These are phyloP conservation scores for Hansenula anomala DNA, from an alignment of 1,139 yeast species.

Conservation along the genomic window DNA sequence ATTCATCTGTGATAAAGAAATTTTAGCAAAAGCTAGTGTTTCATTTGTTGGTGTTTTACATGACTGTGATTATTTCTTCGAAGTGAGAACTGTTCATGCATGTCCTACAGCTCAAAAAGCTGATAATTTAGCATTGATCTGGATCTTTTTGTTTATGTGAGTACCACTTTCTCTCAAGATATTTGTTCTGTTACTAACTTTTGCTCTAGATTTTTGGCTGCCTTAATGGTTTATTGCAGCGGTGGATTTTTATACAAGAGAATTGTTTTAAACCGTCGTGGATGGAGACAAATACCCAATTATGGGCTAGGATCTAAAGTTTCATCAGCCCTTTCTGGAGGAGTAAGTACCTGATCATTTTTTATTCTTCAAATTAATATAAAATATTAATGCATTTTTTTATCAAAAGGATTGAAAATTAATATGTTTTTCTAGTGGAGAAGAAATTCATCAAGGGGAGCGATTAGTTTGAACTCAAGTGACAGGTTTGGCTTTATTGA, in stretches of 20 bases:
- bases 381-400: slow-evolving; percentile 3
- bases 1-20: slow-evolving; percentile 77
- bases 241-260: slow-evolving; percentile 48
- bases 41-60: slow-evolving; percentile 67
- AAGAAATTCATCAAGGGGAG: slow-evolving; percentile 8
- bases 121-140: slow-evolving; percentile 51
- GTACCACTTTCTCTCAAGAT: slow-evolving; percentile 1
- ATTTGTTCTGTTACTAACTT: slow-evolving; percentile 24
- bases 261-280: slow-evolving; percentile 25
- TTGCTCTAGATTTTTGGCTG: slow-evolving; percentile 42
- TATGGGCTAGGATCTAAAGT: slow-evolving; percentile 22
- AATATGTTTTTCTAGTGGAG: slow-evolving; percentile 4
- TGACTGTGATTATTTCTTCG: slow-evolving; percentile 82
- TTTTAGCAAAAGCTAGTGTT: slow-evolving; percentile 59
- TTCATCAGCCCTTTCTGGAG: slow-evolving; percentile 23
- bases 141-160: slow-evolving; percentile 51
- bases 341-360: slow-evolving; percentile 16
- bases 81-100: slow-evolving; percentile 81
- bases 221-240: slow-evolving; percentile 48
- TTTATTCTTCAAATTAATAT: background rate
- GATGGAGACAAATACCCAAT: slow-evolving; percentile 28
- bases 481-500: slow-evolving; percentile 23
- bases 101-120: slow-evolving; percentile 59
- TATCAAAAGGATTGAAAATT: slow-evolving; percentile 2
- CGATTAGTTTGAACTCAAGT: slow-evolving; percentile 16